phyloP scores from a whole-genome alignment of 2,329 filamentous ascomycete genomes.

The Whalleya microplaca region DNA sequence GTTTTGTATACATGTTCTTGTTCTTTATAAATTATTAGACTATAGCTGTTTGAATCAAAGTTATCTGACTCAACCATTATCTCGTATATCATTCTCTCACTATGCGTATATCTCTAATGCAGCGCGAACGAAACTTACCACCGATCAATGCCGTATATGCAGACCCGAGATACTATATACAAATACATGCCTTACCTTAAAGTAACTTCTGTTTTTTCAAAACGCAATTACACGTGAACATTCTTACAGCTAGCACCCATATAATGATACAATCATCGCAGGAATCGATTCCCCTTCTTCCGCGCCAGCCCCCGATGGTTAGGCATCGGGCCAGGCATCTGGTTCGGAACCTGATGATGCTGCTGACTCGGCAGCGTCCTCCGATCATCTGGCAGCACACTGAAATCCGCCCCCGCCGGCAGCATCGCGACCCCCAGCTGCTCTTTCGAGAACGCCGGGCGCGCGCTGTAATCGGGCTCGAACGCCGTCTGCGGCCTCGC shows the following conservation, averaged over 20 bases:
- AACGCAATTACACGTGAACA: background rate
- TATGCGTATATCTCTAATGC: background rate
- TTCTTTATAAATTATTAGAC: background rate
- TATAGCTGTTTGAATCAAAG: background rate
- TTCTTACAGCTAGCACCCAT: too few species aligned
- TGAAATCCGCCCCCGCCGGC: background rate
- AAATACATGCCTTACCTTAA: background rate
- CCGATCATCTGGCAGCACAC: slow-evolving; percentile 11
- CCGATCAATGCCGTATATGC: background rate
- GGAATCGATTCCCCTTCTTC: slow-evolving; percentile 10
- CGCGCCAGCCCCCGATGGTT: background rate
- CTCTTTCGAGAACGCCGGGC: background rate
- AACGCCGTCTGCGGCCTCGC: background rate
- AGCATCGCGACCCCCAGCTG: background rate
- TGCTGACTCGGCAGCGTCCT: slow-evolving; percentile 24
- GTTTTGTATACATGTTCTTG: background rate
- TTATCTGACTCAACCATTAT: too few species aligned
- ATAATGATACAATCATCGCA: background rate
- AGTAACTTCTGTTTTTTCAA: background rate
- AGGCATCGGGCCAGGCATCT: background rate
- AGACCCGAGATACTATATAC: background rate
- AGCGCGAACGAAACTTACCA: background rate
- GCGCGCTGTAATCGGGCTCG: background rate
- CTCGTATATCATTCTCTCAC: background rate
- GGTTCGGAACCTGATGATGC: background rate